phyloP scores from a whole-genome alignment of 1,139 yeast genomes.

The Zygoascus meyerae region DNA sequence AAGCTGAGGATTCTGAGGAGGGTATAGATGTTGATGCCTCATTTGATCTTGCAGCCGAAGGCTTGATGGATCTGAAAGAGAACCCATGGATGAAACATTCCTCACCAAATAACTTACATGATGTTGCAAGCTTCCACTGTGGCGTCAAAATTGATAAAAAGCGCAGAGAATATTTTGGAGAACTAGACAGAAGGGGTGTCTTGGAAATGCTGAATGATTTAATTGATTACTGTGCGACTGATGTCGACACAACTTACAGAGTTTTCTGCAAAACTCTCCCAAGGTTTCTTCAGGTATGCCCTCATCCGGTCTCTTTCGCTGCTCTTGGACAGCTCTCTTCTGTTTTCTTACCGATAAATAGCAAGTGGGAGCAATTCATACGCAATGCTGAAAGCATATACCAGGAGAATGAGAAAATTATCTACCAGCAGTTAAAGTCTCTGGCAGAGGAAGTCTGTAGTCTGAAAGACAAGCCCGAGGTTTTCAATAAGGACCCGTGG shows the following conservation, averaged over 20 bases:
- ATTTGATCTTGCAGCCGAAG: constrained; percentile 10
- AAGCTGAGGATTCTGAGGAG: constrained; percentile 20
- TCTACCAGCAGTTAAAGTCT: constrained; percentile 52
- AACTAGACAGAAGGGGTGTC: constrained; percentile 50
- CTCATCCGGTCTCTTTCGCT: constrained; percentile 94
- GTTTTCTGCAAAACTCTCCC: constrained; percentile 71
- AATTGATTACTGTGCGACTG: constrained; percentile 79
- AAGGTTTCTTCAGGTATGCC: constrained; percentile 57
- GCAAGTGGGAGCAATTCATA: constrained; percentile 66
- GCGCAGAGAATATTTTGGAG: constrained; percentile 58
- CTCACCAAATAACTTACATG: constrained; percentile 72
- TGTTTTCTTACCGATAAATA: constrained; percentile 75
- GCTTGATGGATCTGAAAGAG: constrained; percentile 21
- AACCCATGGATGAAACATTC: constrained; percentile 41
- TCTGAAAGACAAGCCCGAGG: constrained; percentile 34
- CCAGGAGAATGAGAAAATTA: constrained; percentile 50
- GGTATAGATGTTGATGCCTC: constrained; percentile 11
- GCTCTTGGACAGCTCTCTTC: constrained; percentile 73
- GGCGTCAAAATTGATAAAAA: constrained; percentile 61
- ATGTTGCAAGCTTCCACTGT: constrained; percentile 79
- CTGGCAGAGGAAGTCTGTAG: constrained; percentile 58
- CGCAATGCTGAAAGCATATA: constrained; percentile 63
- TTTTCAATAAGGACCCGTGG: constrained; percentile 67
- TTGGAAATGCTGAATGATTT: constrained; percentile 52
- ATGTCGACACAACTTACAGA: constrained; percentile 68